Evolutionary conservation across 257 asterid species (phyloP).

Genomic region (Ocimum tenuiflorum): DNA sequence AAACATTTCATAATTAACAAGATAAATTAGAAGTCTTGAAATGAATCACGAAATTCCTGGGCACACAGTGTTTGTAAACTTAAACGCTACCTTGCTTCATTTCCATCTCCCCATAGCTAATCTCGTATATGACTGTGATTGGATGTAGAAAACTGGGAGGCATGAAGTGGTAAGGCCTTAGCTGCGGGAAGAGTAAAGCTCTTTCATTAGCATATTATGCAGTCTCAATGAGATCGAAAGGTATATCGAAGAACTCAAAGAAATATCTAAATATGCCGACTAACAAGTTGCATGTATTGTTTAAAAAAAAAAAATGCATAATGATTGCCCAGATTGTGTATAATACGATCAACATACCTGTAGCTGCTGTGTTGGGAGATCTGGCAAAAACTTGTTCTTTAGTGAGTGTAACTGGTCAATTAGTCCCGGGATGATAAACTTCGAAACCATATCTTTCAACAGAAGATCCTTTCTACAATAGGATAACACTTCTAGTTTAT

Average conservation of each 20-base stretch:
- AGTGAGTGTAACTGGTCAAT: conserved; percentile 63
- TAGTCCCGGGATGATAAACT: conserved; percentile 76
- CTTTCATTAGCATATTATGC: conserved; percentile 18
- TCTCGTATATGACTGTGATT: conserved; percentile 66
- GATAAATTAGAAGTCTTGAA: conserved; percentile 5
- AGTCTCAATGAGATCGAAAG: neutral
- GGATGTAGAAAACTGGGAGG: conserved; percentile 83
- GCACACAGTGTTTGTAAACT: neutral
- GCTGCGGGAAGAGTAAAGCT: conserved; percentile 44
- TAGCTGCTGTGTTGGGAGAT: conserved; percentile 50
- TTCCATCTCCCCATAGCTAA: conserved; percentile 88
- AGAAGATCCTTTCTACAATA: conserved; percentile 63
- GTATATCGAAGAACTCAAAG: neutral
- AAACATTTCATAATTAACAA: neutral
- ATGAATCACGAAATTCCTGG: neutral
- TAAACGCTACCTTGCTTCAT: conserved; percentile 71
- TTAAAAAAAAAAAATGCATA: neutral
- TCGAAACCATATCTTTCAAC: conserved; percentile 47
- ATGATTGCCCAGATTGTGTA: conserved; percentile 8
- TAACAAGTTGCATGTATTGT: conserved; percentile 2
- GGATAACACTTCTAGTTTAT: conserved; percentile 68
- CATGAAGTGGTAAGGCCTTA: conserved; percentile 75
- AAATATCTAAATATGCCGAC: conserved; percentile 2
- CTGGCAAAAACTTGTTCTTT: conserved; percentile 51
- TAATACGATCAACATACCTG: conserved; percentile 39